These are phyloP conservation scores for Cordyceps cicadae DNA, from an alignment of 2,329 filamentous ascomycete genomes.

Conservation along the genomic window DNA sequence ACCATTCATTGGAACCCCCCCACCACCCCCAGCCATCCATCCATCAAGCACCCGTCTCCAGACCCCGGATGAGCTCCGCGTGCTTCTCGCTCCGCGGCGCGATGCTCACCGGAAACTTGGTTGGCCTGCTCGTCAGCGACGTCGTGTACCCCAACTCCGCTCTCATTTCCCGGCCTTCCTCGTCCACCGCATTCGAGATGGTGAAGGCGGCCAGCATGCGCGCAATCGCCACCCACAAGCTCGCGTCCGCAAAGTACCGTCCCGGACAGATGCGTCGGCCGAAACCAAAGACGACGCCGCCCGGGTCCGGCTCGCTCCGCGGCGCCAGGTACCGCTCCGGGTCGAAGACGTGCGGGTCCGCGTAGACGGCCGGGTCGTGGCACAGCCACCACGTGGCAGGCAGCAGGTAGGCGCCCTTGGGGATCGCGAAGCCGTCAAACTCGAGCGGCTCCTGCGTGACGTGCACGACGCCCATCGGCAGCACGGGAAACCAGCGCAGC, in stretches of 20 bases:
- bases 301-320: slow-evolving; percentile 23
- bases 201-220: slow-evolving; percentile 38
- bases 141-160: neutral
- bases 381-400: slow-evolving; percentile 30
- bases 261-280: slow-evolving; percentile 30
- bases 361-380: slow-evolving; percentile 61
- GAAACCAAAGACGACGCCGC: slow-evolving; percentile 24
- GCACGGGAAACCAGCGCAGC: slow-evolving; percentile 23
- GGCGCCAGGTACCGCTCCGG: slow-evolving; percentile 25
- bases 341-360: slow-evolving; percentile 27
- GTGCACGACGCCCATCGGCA: slow-evolving; percentile 30
- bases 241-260: slow-evolving; percentile 22
- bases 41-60: neutral
- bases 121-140: neutral
- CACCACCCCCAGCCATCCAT: too few relatives aligned
- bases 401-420: slow-evolving; percentile 20
- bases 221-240: slow-evolving; percentile 26
- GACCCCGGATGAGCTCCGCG: neutral
- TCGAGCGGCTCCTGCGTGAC: slow-evolving; percentile 23
- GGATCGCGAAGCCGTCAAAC: slow-evolving; percentile 19
- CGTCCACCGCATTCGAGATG: neutral
- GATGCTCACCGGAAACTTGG: neutral
- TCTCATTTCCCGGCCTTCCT: neutral
- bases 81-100: neutral
- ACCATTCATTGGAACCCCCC: too few relatives aligned